These are phyloP conservation scores for Sphenostylis stenocarpa DNA, from an alignment of 306 rosid species.

Conservation along the genomic window DNA sequence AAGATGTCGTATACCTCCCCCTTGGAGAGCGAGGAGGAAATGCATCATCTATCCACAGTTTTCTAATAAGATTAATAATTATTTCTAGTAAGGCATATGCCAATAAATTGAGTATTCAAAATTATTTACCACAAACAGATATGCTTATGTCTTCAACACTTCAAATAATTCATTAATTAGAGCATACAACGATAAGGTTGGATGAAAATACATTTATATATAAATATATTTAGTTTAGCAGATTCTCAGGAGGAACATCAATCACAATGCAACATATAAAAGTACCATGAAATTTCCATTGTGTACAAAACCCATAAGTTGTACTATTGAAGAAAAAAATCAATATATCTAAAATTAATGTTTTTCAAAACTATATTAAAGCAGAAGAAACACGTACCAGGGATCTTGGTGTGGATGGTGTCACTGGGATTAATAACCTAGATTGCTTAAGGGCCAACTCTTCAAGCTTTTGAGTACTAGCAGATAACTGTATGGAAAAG, in stretches of 20 bases:
- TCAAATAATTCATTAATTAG: too few species aligned
- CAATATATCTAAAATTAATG: background rate
- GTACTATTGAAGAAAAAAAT: background rate
- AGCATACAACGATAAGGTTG: too few species aligned
- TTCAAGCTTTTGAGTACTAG: constrained; percentile 32
- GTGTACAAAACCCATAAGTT: background rate
- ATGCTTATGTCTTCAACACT: too few species aligned
- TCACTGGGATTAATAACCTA: constrained; percentile 39
- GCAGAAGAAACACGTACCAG: constrained; percentile 26
- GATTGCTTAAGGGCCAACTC: constrained; percentile 45
- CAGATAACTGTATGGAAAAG: constrained; percentile 31
- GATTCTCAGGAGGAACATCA: background rate
- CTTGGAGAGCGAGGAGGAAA: background rate
- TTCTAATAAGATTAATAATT: background rate
- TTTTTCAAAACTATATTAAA: background rate
- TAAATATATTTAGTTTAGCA: too few species aligned
- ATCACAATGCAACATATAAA: constrained; percentile 5
- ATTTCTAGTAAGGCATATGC: background rate
- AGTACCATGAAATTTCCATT: background rate
- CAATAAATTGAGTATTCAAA: background rate
- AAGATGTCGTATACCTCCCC: background rate
- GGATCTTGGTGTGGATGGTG: constrained; percentile 31
- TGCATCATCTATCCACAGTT: background rate
- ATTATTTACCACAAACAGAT: background rate
- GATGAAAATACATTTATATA: too few species aligned